Evolutionary conservation across 139 green algal genomes (phyloP).

Genomic region (Coelastrella sp.): DNA sequence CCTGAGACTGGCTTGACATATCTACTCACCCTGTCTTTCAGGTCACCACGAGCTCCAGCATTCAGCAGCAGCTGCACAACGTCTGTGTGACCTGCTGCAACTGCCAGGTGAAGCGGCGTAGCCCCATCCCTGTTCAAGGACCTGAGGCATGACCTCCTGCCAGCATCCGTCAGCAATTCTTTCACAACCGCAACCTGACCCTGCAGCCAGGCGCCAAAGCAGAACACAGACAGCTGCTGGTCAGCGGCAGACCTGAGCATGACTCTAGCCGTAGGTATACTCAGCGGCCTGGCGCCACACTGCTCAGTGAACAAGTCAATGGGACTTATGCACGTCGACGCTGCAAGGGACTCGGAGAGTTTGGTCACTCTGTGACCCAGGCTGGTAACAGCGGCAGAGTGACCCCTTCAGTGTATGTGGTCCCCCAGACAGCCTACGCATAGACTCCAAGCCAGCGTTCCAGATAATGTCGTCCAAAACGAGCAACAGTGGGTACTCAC

Average conservation of each 20-base stretch:
- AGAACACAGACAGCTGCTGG: not conserved
- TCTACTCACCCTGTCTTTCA: conserved; percentile 54
- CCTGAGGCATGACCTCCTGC: conserved; percentile 41
- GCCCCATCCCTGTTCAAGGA: conserved; percentile 39
- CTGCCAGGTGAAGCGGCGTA: conserved; percentile 57
- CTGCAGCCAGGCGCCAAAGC: not conserved
- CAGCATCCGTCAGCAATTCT: conserved; percentile 45
- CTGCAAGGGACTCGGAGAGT: too few species aligned
- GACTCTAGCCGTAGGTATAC: too few species aligned
- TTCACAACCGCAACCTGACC: conserved; percentile 16
- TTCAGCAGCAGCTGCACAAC: conserved; percentile 51
- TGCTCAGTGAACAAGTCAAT: too few species aligned
- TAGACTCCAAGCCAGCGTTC: too few species aligned
- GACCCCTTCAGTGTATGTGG: too few species aligned
- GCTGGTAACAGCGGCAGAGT: too few species aligned
- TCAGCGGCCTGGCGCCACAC: not conserved
- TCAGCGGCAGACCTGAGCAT: not conserved
- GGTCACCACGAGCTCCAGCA: conserved; percentile 34
- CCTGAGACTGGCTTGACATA: too few species aligned
- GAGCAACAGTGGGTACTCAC: not conserved
- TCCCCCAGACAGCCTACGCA: too few species aligned
- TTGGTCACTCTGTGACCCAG: too few species aligned
- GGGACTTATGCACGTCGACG: too few species aligned
- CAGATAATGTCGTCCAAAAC: too few species aligned
- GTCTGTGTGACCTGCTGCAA: conserved; percentile 24